phyloP scores from a whole-genome alignment of 345 rosid species.

The Toxicodendron radicans region DNA sequence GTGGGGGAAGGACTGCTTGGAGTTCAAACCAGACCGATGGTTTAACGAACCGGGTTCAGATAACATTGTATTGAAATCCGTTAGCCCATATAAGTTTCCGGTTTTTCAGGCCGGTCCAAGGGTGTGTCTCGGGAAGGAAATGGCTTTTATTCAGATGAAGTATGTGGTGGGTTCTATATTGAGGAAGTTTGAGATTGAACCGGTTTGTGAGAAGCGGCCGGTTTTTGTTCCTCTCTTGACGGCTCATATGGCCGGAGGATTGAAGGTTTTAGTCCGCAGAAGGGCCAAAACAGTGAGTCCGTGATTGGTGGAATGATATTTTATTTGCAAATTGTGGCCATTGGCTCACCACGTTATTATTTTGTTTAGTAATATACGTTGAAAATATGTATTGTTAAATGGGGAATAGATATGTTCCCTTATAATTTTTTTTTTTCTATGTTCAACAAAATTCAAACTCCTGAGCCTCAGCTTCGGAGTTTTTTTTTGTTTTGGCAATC shows the following conservation, averaged over 20 bases:
- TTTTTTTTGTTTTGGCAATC: too few species aligned
- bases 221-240: slow-evolving; percentile 62
- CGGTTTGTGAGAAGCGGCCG: slow-evolving; percentile 35
- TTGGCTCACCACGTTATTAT: too few species aligned
- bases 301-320: not conserved
- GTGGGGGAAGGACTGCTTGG: slow-evolving; percentile 65
- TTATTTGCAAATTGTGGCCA: not conserved
- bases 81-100: slow-evolving; percentile 56
- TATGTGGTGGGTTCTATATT: slow-evolving; percentile 54
- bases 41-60: slow-evolving; percentile 25
- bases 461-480: too few species aligned
- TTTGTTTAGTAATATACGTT: too few species aligned
- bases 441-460: too few species aligned
- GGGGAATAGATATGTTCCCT: too few species aligned
- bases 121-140: slow-evolving; percentile 70
- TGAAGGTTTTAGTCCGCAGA: slow-evolving; percentile 44
- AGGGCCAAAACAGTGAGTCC: slow-evolving; percentile 15
- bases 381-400: too few species aligned
- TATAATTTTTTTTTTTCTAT: too few species aligned
- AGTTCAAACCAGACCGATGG: slow-evolving; percentile 74
- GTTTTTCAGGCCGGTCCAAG: slow-evolving; percentile 81
- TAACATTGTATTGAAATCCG: slow-evolving; percentile 33
- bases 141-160: slow-evolving; percentile 78
- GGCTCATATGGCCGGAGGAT: slow-evolving; percentile 74
- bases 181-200: slow-evolving; percentile 42